These are phyloP conservation scores for Russula foetens DNA, from an alignment of 768 basidiomycete genomes.

Conservation along the genomic window DNA sequence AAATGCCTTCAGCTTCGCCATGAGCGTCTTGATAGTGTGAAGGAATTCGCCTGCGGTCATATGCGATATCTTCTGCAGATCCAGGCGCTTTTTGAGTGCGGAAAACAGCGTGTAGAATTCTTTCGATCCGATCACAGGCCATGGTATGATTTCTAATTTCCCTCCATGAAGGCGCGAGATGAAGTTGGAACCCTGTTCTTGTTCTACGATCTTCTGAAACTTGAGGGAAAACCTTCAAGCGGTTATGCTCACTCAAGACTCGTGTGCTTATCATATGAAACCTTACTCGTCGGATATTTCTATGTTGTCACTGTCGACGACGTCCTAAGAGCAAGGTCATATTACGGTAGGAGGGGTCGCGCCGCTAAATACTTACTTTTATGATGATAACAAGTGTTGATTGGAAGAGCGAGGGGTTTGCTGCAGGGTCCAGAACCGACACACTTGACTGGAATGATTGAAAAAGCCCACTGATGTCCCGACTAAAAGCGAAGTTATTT, in stretches of 20 bases:
- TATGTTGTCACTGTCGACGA: conserved; percentile 49
- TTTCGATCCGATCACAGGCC: conserved; percentile 57
- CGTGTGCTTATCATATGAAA: background rate
- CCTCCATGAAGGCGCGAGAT: conserved; percentile 53
- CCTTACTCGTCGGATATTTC: conserved; percentile 53
- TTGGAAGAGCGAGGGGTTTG: conserved; percentile 52
- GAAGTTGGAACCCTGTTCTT: conserved; percentile 55
- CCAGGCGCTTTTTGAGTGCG: conserved; percentile 37
- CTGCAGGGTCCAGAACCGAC: conserved; percentile 47
- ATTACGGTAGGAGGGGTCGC: too few relatives aligned
- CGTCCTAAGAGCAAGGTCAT: conserved; percentile 38
- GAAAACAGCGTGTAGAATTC: conserved; percentile 51
- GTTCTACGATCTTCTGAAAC: conserved; percentile 51
- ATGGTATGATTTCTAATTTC: conserved; percentile 48
- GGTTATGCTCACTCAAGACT: background rate
- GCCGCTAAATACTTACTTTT: conserved; percentile 34
- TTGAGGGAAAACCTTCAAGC: conserved; percentile 43
- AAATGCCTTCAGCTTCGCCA: conserved; percentile 57
- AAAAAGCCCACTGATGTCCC: conserved; percentile 53
- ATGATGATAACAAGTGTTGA: conserved; percentile 57
- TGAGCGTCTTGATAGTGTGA: conserved; percentile 50
- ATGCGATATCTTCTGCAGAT: conserved; percentile 43
- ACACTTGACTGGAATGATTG: conserved; percentile 54
- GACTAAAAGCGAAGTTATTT: conserved; percentile 54
- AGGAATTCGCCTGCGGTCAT: conserved; percentile 45